A percentile compares a stretch with the other conserved stretches of the same genome.
phyloP scores from a whole-genome alignment of 73 alveolate species.

The Stentor coeruleus region DNA sequence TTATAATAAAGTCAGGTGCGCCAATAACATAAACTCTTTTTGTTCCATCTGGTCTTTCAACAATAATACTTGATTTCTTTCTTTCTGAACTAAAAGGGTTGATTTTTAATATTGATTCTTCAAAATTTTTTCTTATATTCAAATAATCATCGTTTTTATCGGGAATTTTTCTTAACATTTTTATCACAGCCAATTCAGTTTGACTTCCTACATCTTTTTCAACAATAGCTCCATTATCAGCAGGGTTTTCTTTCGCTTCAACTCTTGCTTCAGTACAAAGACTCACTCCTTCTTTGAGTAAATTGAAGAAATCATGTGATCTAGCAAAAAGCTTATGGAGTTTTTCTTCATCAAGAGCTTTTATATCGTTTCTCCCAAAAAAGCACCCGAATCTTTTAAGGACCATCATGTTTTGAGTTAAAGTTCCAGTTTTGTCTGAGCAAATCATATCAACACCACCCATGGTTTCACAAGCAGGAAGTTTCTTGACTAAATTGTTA shows the following conservation, averaged over 20 bases:
- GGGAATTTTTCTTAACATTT: not conserved
- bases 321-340: not conserved
- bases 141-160: not conserved
- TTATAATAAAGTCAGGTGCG: not conserved
- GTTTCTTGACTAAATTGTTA: conserved; percentile 58
- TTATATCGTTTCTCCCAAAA: not conserved
- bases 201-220: conserved; percentile 2
- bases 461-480: conserved; percentile 85
- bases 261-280: not conserved
- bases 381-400: conserved; percentile 10
- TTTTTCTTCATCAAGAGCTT: not conserved
- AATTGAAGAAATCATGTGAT: not conserved
- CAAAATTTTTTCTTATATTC: not conserved
- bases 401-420: conserved; percentile 64
- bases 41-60: not conserved
- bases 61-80: not conserved
- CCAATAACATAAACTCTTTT: not conserved
- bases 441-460: conserved; percentile 78
- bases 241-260: not conserved
- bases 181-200: conserved; percentile 14
- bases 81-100: not conserved
- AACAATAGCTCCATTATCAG: not conserved
- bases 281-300: conserved; percentile 5
- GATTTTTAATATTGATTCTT: not conserved
- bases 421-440: conserved; percentile 75